Percentiles rank a stretch among this genome's conserved stretches.
These are phyloP conservation scores for Aphanomyces invadans DNA, from an alignment of 352 stramenopile species.

Conservation along the genomic window DNA sequence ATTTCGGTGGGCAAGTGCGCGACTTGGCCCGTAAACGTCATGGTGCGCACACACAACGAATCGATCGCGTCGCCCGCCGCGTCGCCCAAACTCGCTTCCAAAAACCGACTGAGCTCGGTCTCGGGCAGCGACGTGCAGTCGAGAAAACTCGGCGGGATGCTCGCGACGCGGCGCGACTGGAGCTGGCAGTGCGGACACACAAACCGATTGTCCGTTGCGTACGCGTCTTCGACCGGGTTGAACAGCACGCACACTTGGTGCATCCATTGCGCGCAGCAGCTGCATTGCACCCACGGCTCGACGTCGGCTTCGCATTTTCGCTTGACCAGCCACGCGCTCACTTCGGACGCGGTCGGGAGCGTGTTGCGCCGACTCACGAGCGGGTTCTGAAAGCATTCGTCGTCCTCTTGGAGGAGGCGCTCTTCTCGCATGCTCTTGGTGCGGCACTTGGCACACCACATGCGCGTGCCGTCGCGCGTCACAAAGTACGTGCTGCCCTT, in stretches of 20 bases:
- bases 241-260: constrained; percentile 92
- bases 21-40: constrained; percentile 68
- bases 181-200: constrained; percentile 56
- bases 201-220: constrained; percentile 40
- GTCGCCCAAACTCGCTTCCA: constrained; percentile 48
- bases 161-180: constrained; percentile 33
- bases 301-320: constrained; percentile 60
- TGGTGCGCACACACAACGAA: constrained; percentile 56
- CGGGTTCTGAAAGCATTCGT: background rate
- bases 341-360: constrained; percentile 11
- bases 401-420: constrained; percentile 54
- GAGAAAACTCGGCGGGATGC: background rate
- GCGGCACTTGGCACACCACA: constrained; percentile 74
- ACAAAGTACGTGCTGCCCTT: constrained; percentile 70
- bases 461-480: constrained; percentile 62
- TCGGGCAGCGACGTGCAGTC: constrained; percentile 33
- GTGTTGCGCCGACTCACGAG: background rate
- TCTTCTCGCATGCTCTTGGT: constrained; percentile 63
- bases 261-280: constrained; percentile 67
- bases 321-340: constrained; percentile 36
- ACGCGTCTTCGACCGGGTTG: constrained; percentile 69
- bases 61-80: constrained; percentile 42
- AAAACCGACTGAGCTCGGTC: constrained; percentile 69
- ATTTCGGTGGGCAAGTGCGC: constrained; percentile 49
- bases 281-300: constrained; percentile 78